Base-by-base conservation (phyloP, 1,284 basidiomycete genomes). In the Rhodotorula sp. region DNA sequence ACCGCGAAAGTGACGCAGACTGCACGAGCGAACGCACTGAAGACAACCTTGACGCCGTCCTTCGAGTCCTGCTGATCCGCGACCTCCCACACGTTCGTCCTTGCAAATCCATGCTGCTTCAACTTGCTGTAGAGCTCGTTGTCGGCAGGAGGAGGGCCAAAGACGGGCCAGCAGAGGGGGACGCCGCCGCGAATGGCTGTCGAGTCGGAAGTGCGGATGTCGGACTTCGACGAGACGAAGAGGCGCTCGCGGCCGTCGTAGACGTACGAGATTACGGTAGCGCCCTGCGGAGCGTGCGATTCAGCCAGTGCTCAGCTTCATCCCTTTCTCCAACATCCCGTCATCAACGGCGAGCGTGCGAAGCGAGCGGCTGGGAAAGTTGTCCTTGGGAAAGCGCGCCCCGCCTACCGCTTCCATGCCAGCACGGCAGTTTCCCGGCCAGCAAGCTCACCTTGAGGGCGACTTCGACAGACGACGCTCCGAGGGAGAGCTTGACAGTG, bases 81-180 rank as follows among this genome's bases (percentile, higher is more conserved):
- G 49, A 67, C 73, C 15, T 62, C 59, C 78, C 78, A 79, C 19
- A 59, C 51, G 36, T 63, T 63, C 27, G 65, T 77, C 22, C 78
- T 53, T 0, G 77, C 78, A 48, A 79, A 78, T 4, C 78, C 78
- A 62, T 79, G 78, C 62, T 79, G 78, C 52, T 76, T 76, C 58
- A 79, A 58, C 65, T 76, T 75, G 56, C 55, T 46, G 63, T 69
- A 77, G 27, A 74, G 66, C 27, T 70, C 66, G 56, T 75, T 71
- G 53, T 64, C 64, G 46, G 52, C 44, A 27, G 70, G 65, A 6
- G 78, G 73, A 17, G 78, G 78, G 13, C 78, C 78, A 62, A 79
- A 79, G 64, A 76, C 67, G 34, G 74, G 71, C 68, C 69, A 75
- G 69, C 74, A 75, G 60, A 79, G 71, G 29, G 78, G 78, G 30